phyloP scores from a whole-genome alignment of 2,329 filamentous ascomycete species.

The Orbilia brochopaga region DNA sequence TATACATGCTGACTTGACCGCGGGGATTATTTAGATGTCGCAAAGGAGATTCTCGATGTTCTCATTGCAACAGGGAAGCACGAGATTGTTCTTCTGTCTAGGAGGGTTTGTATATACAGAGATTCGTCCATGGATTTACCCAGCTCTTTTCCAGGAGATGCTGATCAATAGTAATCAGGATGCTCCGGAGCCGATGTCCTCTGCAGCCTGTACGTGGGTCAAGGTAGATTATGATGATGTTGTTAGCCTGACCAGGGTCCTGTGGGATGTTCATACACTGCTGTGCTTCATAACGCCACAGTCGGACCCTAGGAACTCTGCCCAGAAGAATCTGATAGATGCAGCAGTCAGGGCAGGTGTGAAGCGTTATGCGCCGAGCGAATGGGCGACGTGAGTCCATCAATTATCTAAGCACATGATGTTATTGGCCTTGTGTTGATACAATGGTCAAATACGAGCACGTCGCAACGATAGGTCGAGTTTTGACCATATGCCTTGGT shows the following conservation, averaged over 20 bases:
- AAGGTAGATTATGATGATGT: slow-evolving; percentile 61
- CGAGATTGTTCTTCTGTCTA: slow-evolving; percentile 63
- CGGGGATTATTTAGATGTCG: slow-evolving; percentile 65
- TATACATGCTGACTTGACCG: too few species aligned
- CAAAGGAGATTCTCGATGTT: slow-evolving; percentile 63
- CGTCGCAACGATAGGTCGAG: neutral
- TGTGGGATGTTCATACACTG: slow-evolving; percentile 63
- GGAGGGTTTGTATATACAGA: slow-evolving; percentile 57
- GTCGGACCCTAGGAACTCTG: slow-evolving; percentile 9
- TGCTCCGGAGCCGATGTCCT: slow-evolving; percentile 47
- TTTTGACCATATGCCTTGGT: slow-evolving; percentile 55
- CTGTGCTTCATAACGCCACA: slow-evolving; percentile 61
- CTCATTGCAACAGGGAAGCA: slow-evolving; percentile 63
- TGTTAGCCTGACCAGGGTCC: slow-evolving; percentile 56
- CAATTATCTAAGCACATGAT: neutral
- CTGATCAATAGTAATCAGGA: slow-evolving; percentile 54
- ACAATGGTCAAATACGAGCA: neutral
- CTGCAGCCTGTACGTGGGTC: slow-evolving; percentile 59
- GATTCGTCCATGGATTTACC: neutral
- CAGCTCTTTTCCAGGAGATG: slow-evolving; percentile 16
- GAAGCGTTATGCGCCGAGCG: slow-evolving; percentile 59
- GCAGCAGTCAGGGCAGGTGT: slow-evolving; percentile 58
- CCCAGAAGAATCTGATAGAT: slow-evolving; percentile 58
- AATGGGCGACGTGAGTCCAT: slow-evolving; percentile 53
- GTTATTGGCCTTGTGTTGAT: neutral